Evolutionary conservation across 129 eudicot genomes (phyloP).

Genomic region (Sambucus nigra): DNA sequence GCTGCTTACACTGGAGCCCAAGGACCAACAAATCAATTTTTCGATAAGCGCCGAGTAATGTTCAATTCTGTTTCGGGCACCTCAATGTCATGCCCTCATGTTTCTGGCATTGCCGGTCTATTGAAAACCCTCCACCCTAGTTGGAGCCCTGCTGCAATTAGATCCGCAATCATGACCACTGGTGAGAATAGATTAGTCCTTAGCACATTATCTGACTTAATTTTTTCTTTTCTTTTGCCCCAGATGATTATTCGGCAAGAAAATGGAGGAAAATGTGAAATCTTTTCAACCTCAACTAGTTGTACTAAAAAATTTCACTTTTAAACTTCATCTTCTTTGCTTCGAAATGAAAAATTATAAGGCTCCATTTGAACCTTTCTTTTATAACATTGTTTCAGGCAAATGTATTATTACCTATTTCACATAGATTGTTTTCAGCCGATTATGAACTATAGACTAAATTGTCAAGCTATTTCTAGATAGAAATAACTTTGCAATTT

Average conservation of each 20-base stretch:
- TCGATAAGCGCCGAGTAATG: constrained; percentile 53
- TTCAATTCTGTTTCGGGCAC: constrained; percentile 72
- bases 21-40: constrained; percentile 68
- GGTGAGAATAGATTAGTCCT: constrained; percentile 30
- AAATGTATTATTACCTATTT: too few relatives aligned
- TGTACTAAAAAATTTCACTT: not conserved
- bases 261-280: not conserved
- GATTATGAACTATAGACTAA: too few relatives aligned
- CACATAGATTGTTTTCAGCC: too few relatives aligned
- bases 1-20: constrained; percentile 77
- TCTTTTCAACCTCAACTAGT: not conserved
- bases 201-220: not conserved
- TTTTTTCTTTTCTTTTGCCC: not conserved
- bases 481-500: too few relatives aligned
- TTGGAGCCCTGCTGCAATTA: constrained; percentile 93
- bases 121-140: constrained; percentile 72
- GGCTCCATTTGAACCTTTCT: too few relatives aligned
- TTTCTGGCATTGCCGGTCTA: constrained; percentile 81
- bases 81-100: constrained; percentile 97
- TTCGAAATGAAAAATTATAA: too few relatives aligned
- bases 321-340: not conserved
- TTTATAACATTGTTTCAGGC: too few relatives aligned
- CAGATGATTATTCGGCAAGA: not conserved
- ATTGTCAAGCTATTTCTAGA: too few relatives aligned
- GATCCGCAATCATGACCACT: constrained; percentile 83